A percentile compares a stretch with the other conserved stretches of the same genome.
Evolutionary conservation across 192 early-diverging fungal genomes (phyloP).

Genomic region (Kappamyces sp.): DNA sequence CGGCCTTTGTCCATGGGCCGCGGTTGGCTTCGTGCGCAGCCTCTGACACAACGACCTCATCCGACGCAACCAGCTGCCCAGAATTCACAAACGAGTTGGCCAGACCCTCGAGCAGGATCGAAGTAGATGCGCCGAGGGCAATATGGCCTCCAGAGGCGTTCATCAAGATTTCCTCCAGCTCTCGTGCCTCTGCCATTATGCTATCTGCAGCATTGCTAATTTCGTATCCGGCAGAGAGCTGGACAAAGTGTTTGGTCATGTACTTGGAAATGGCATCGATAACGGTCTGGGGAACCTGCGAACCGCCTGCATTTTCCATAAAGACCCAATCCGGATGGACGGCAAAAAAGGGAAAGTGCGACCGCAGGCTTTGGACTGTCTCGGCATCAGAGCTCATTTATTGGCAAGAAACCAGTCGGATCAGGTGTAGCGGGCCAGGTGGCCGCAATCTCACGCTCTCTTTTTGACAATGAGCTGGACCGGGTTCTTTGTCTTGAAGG

Average conservation of each 20-base stretch:
- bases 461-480: background rate
- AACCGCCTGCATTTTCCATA: conserved; percentile 30
- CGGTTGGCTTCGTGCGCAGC: background rate
- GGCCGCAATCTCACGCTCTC: background rate
- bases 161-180: conserved; percentile 19
- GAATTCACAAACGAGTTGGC: conserved; percentile 10
- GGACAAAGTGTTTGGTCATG: conserved; percentile 15
- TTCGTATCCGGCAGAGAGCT: conserved; percentile 16
- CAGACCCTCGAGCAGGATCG: conserved; percentile 24
- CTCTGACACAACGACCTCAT: conserved; percentile 20
- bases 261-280: conserved; percentile 18
- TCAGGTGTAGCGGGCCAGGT: background rate
- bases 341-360: conserved; percentile 16
- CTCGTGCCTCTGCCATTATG: conserved; percentile 12
- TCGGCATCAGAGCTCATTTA: too few species aligned
- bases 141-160: conserved; percentile 18
- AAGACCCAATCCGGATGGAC: conserved; percentile 17
- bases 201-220: conserved; percentile 10
- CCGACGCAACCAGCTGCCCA: background rate
- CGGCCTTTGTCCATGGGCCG: too few species aligned
- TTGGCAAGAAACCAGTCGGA: too few species aligned
- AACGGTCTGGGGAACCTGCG: conserved; percentile 20
- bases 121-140: conserved; percentile 24
- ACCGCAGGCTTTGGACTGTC: background rate
- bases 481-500: background rate